phyloP scores from a whole-genome alignment of 1,284 basidiomycete species.

The Ganoderma meredithae region DNA sequence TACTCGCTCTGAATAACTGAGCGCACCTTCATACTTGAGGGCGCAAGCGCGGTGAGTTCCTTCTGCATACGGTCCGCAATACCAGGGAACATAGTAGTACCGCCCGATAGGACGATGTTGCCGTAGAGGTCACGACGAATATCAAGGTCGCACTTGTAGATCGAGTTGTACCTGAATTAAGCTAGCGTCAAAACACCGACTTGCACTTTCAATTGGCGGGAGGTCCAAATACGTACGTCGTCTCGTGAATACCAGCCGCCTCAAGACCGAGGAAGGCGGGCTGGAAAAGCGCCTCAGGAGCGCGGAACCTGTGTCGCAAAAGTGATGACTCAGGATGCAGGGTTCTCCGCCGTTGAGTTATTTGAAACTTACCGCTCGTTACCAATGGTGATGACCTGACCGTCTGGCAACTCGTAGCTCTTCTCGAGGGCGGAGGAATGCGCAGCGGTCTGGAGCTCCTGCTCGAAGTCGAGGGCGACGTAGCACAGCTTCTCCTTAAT shows the following conservation, averaged over 20 bases:
- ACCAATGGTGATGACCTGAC: slow-evolving; percentile 96
- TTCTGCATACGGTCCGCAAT: slow-evolving; percentile 98
- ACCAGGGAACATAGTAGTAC: slow-evolving; percentile 98
- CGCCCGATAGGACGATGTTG: slow-evolving; percentile 95
- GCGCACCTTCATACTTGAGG: slow-evolving; percentile 88
- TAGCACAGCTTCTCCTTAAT: slow-evolving; percentile 99
- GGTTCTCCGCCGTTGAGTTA: not conserved
- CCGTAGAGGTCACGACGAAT: slow-evolving; percentile 92
- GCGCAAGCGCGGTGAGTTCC: slow-evolving; percentile 90
- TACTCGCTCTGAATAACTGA: not conserved
- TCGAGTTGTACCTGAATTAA: slow-evolving; percentile 80
- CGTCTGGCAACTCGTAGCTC: slow-evolving; percentile 96
- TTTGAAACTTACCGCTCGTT: slow-evolving; percentile 82
- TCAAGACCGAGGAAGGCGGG: slow-evolving; percentile 94
- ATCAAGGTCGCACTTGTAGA: slow-evolving; percentile 83
- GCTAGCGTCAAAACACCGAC: slow-evolving; percentile 45
- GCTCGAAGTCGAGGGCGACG: slow-evolving; percentile 96
- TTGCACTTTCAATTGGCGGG: not conserved
- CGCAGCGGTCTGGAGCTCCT: slow-evolving; percentile 93
- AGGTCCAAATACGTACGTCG: slow-evolving; percentile 64
- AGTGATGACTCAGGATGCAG: slow-evolving; percentile 7
- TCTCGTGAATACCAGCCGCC: slow-evolving; percentile 95
- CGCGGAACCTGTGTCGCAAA: slow-evolving; percentile 77
- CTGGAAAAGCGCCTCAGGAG: slow-evolving; percentile 97
- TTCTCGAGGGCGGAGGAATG: slow-evolving; percentile 94